phyloP scores from a whole-genome alignment of 1,284 basidiomycete genomes.

The Cryptococcus sp. region DNA sequence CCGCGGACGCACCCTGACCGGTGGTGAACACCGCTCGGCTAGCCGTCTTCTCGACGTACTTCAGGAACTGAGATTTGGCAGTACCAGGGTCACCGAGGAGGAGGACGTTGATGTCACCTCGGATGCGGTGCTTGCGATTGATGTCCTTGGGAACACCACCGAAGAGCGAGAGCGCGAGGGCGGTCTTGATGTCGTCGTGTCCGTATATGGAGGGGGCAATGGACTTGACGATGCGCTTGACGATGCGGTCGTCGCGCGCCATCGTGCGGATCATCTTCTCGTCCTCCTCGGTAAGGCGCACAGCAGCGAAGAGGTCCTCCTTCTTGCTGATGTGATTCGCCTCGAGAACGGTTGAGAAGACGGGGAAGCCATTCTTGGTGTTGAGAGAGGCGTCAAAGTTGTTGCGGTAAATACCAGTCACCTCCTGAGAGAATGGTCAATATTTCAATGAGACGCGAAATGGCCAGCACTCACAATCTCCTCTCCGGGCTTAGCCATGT shows the following conservation, averaged over 20 bases:
- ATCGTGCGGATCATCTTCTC: constrained; percentile 84
- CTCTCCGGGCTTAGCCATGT: constrained; percentile 95
- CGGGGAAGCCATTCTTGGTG: constrained; percentile 98
- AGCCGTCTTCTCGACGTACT: constrained; percentile 98
- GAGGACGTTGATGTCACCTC: constrained; percentile 96
- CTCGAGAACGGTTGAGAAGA: constrained; percentile 97
- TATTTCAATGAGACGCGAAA: constrained; percentile 15
- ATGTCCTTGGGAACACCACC: constrained; percentile 93
- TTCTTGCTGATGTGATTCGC: constrained; percentile 98
- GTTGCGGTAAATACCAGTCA: constrained; percentile 96
- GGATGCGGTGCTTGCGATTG: constrained; percentile 91
- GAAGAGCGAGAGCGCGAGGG: constrained; percentile 89
- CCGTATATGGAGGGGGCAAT: constrained; percentile 99
- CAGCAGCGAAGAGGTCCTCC: constrained; percentile 87
- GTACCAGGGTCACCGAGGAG: constrained; percentile 97
- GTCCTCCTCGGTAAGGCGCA: constrained; percentile 94
- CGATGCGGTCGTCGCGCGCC: constrained; percentile 85
- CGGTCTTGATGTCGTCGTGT: constrained; percentile 98
- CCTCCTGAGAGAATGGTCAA: constrained; percentile 59
- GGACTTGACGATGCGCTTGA: constrained; percentile 95
- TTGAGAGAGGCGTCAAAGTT: constrained; percentile 98
- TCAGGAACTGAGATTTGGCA: constrained; percentile 98
- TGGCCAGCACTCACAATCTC: constrained; percentile 67
- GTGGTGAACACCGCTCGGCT: constrained; percentile 97
- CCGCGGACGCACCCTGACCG: constrained; percentile 94